Percentiles rank a stretch among this genome's conserved stretches.
Conservation (phyloP, 148 eudicot genomes). For the Salicornia ramosissima region DNA sequence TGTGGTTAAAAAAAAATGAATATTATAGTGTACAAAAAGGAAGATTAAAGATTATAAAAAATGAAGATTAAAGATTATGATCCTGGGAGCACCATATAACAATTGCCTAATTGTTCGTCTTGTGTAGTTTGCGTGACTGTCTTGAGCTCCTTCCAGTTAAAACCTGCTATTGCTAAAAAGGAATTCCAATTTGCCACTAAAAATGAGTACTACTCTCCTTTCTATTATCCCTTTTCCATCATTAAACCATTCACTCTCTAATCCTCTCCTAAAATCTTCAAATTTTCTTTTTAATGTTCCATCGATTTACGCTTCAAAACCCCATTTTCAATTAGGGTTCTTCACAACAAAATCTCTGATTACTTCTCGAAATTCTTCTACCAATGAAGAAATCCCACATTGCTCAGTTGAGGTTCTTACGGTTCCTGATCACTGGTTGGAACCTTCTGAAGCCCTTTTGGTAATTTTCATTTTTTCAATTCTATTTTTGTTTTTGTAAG, state of each 20-base stretch:
- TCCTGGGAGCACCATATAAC: too few species aligned
- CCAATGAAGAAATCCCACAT: constrained; percentile 21
- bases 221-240: constrained; percentile 12
- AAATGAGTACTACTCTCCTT: constrained; percentile 4
- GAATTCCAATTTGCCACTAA: background rate
- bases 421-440: constrained; percentile 62
- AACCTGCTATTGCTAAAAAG: constrained; percentile 6
- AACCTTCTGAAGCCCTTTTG: constrained; percentile 54
- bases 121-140: too few species aligned
- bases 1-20: too few species aligned
- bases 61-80: too few species aligned
- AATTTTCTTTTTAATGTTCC: background rate
- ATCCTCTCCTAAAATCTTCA: constrained; percentile 10
- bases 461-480: constrained; percentile 17
- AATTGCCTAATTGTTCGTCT: too few species aligned
- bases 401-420: constrained; percentile 51
- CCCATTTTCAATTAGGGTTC: constrained; percentile 15
- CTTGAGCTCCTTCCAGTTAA: too few species aligned
- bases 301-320: background rate
- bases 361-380: constrained; percentile 9
- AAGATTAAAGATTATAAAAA: too few species aligned
- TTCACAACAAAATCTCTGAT: constrained; percentile 5
- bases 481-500: too few species aligned
- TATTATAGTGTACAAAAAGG: too few species aligned
- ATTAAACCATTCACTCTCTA: background rate